Percentiles rank a stretch among this genome's conserved stretches.
phyloP scores from a whole-genome alignment of 169 alveolate genomes.

The Theileria orientalis region DNA sequence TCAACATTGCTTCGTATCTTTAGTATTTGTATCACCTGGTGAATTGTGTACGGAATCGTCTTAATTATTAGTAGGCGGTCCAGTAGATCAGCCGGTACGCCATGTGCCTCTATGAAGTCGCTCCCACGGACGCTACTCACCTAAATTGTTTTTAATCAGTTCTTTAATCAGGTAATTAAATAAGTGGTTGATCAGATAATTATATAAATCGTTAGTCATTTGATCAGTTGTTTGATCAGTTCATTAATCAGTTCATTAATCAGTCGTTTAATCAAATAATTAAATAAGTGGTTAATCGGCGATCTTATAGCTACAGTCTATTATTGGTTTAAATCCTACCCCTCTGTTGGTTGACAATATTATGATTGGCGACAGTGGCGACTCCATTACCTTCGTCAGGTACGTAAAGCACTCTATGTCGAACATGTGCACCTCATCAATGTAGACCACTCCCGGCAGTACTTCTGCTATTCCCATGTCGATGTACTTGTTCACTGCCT shows the following conservation, averaged over 20 bases:
- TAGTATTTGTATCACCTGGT: slow-evolving; percentile 88
- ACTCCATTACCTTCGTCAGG: slow-evolving; percentile 96
- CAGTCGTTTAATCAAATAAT: slow-evolving; percentile 1
- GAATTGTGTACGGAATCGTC: slow-evolving; percentile 95
- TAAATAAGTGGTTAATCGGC: slow-evolving; percentile 26
- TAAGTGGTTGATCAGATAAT: too few relatives aligned
- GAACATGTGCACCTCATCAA: slow-evolving; percentile 99
- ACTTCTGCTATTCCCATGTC: slow-evolving; percentile 98
- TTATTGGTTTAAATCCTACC: slow-evolving; percentile 32
- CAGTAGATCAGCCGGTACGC: slow-evolving; percentile 98
- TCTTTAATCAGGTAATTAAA: too few relatives aligned
- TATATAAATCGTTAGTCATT: too few relatives aligned
- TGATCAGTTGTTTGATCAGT: too few relatives aligned
- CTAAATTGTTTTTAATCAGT: neutral
- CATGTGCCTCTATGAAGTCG: slow-evolving; percentile 97
- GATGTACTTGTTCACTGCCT: slow-evolving; percentile 96
- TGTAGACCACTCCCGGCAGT: slow-evolving; percentile 99
- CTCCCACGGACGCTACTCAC: slow-evolving; percentile 95
- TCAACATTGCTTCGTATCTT: slow-evolving; percentile 97
- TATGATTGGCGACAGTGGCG: slow-evolving; percentile 97
- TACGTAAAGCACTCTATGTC: slow-evolving; percentile 99
- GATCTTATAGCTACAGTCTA: too few relatives aligned
- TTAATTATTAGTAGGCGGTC: slow-evolving; percentile 97
- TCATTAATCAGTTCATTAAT: neutral
- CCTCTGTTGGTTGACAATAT: slow-evolving; percentile 99